Evolutionary conservation across 495 filamentous ascomycete genomes (phyloP), one percentile per base, ranked within the genome.

Genomic region (Penicillium ochrochloron): DNA sequence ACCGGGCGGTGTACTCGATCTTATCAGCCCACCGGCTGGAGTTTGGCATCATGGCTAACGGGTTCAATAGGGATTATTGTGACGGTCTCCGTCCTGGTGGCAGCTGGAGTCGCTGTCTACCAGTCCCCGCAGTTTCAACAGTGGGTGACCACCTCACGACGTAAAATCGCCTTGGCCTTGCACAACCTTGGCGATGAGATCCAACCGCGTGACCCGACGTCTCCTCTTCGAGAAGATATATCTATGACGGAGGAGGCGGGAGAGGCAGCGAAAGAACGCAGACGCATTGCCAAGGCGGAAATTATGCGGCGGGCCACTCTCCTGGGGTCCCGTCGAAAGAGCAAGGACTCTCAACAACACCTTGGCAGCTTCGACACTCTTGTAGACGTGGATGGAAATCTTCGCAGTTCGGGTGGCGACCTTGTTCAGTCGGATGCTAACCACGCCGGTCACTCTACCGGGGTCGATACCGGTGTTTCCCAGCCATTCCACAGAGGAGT

Each of bases 91-190:
- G 86, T 93, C 25, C 84, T 92, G 37, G 87, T 92, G 31, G 92
- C 91, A 62, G 91, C 92, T 46, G 91, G 92, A 8, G 87, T 95
- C 59, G 92, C 92, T 41, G 83, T 94, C 60, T 96, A 96, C 76
- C 91, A 95, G 72, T 91, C 86, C 23, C 92, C 91, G 14, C 89
- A 94, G 75, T 82, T 95, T 51, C 87, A 90, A 69, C 85, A 88
- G 78, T 90, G 90, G 80, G 83, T 93, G 56, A 84, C 90, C 61
- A 86, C 88, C 65, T 87, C 90, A 54, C 89, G 92, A 53, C 87
- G 92, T 35, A 91, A 90, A 68, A 87, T 95, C 62, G 91, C 91
- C 39, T 74, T 92, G 62, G 91, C 91, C 17, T 77, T 96, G 29
- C 89, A 94, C 70, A 84, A 84, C 44, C 84, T 94, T 1, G 92